Base-by-base conservation (phyloP, 768 basidiomycete genomes). In the Termitomyces bulborhizus region DNA sequence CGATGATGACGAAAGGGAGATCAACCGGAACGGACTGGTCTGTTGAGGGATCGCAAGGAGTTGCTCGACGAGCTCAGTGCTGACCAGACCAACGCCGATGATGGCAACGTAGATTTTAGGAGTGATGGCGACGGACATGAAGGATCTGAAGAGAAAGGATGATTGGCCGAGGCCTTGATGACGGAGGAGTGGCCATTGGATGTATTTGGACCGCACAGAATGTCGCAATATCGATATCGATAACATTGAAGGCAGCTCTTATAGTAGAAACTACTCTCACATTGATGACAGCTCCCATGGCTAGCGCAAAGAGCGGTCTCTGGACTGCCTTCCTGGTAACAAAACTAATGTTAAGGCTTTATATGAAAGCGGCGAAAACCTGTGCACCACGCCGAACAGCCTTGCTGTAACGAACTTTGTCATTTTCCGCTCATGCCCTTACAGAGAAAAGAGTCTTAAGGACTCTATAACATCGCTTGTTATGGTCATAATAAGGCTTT, bases 51-150 rank as follows among this genome's bases (percentile, higher is more conserved):
- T 78, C 12, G 85, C 74, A 46, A 83, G 76, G 24, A 98, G 78
- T 70, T 98, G 97, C 41, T 78, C 70, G 68, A 98, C 77, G 63
- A 98, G 82, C 66, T 93, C 91, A 40, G 82, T 77, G 29, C 97
- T 97, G 26, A 99, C 97, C 51, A 96, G 88, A 3, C 97, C 97
- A 32, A 93, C 81, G 55, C 97, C 97, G 53, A 98, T 78, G 60
- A 97, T 78, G 43, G 92, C 92, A 51, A 98, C 83, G 71, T 74
- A 68, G 56, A 74, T 66, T 59, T 66, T 62, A 62, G 63, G 24
- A 24, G 62, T 26, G 11, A 55, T 26, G 13, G 55, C 6, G 34
- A 42, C n/a, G 6, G 62, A 60, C 64, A 65, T 65, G 54, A 36
- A 50, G 26, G 57, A 54, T 48, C 37, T 48, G 46, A 41, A 55